These are phyloP conservation scores for Yarrowia keelungensis DNA, from an alignment of 805 yeast species.

Conservation along the genomic window DNA sequence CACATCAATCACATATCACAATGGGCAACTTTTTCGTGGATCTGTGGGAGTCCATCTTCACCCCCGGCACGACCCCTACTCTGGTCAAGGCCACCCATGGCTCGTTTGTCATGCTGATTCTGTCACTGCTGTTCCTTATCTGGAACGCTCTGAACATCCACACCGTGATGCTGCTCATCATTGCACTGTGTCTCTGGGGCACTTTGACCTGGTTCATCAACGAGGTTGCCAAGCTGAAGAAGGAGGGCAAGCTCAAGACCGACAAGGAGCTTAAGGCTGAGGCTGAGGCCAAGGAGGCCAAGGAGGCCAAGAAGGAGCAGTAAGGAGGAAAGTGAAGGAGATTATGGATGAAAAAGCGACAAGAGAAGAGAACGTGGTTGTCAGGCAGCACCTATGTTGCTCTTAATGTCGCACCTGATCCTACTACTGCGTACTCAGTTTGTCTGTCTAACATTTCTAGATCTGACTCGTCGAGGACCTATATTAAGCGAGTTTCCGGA, in stretches of 20 bases:
- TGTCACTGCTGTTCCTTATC: conserved; percentile 64
- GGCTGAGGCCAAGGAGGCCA: conserved; percentile 10
- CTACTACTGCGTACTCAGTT: too few relatives aligned
- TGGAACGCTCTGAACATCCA: conserved; percentile 71
- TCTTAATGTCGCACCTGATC: too few relatives aligned
- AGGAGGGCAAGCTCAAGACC: conserved; percentile 41
- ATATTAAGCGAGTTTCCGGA: too few relatives aligned
- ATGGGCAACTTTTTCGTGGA: conserved; percentile 56
- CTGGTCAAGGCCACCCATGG: conserved; percentile 86
- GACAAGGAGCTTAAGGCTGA: conserved; percentile 17
- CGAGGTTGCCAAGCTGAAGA: conserved; percentile 61
- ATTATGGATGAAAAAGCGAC: too few relatives aligned
- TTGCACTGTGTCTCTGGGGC: conserved; percentile 74
- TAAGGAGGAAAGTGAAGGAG: not conserved
- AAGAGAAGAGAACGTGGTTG: too few relatives aligned
- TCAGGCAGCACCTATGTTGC: not conserved
- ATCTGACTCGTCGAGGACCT: too few relatives aligned
- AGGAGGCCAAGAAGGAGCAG: conserved; percentile 17
- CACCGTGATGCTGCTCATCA: conserved; percentile 59
- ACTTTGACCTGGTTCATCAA: conserved; percentile 86
- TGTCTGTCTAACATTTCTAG: too few relatives aligned
- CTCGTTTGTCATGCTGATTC: conserved; percentile 71
- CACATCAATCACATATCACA: not conserved
- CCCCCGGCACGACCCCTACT: conserved; percentile 93
- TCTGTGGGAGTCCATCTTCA: conserved; percentile 88